These are phyloP conservation scores for Aotearoamyces nothofagi DNA, from an alignment of 2,329 filamentous ascomycete species.

Conservation along the genomic window DNA sequence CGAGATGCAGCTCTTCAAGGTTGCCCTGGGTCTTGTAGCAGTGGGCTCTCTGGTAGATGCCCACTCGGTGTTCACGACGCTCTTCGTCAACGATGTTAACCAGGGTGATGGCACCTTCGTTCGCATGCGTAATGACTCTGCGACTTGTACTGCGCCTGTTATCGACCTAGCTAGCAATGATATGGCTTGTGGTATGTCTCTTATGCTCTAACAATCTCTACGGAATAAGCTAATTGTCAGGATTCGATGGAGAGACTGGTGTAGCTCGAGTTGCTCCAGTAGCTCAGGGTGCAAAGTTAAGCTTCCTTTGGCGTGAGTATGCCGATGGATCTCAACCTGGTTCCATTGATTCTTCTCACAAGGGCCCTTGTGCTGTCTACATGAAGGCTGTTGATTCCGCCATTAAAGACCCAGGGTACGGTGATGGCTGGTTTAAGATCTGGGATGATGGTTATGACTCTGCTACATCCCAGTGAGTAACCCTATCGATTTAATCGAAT, in stretches of 20 bases:
- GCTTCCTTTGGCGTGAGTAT: conserved; percentile 48
- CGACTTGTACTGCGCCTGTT: conserved; percentile 40
- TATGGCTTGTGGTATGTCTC: conserved; percentile 55
- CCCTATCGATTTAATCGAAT: background rate
- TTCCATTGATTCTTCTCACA: conserved; percentile 43
- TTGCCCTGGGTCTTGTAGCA: conserved; percentile 8
- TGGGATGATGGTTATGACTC: conserved; percentile 53
- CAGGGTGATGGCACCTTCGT: conserved; percentile 61
- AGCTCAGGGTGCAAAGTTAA: conserved; percentile 9
- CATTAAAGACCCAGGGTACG: conserved; percentile 33
- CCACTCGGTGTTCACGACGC: conserved; percentile 49
- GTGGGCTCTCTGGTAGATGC: conserved; percentile 24
- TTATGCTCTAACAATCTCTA: no score
- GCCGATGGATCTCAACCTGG: conserved; percentile 37
- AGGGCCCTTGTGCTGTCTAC: conserved; percentile 60
- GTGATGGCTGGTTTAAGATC: conserved; percentile 67
- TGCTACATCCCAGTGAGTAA: conserved; percentile 24
- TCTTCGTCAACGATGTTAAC: conserved; percentile 43
- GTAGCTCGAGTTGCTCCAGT: conserved; percentile 30
- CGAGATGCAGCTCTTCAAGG: conserved; percentile 2
- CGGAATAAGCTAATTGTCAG: no score
- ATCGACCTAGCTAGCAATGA: conserved; percentile 37
- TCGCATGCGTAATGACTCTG: conserved; percentile 42
- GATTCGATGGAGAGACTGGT: conserved; percentile 29
- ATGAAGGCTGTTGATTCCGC: conserved; percentile 53